These are phyloP conservation scores for Monosporascus ibericus DNA, from an alignment of 2,329 filamentous ascomycete species.

Conservation along the genomic window DNA sequence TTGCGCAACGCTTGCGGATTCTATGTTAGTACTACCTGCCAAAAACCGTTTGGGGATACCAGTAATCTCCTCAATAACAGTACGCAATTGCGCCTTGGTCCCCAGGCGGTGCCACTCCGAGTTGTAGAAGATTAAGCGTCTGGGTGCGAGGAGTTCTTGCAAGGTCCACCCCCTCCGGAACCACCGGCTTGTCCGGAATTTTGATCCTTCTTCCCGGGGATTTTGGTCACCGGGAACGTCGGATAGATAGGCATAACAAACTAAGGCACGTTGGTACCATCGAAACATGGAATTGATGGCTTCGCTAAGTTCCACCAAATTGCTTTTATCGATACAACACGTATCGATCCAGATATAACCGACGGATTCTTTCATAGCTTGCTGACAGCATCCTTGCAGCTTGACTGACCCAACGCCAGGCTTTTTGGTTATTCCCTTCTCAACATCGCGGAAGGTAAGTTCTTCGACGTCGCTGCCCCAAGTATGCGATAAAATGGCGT, in stretches of 20 bases:
- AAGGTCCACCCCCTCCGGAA: not conserved
- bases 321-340: not conserved
- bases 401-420: not conserved
- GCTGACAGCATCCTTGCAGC: not conserved
- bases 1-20: not conserved
- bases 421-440: too few relatives aligned
- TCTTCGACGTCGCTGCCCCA: not conserved
- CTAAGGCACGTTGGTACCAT: not conserved
- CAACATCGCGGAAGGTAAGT: too few relatives aligned
- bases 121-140: not conserved
- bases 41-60: not conserved
- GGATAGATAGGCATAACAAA: not conserved
- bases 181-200: not conserved
- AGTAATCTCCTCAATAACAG: not conserved
- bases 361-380: not conserved
- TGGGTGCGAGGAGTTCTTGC: not conserved
- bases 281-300: not conserved
- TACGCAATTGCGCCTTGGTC: not conserved
- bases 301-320: not conserved
- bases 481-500: conserved; percentile 1
- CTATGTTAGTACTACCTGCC: not conserved
- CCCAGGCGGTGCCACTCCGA: not conserved
- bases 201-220: not conserved
- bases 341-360: not conserved
- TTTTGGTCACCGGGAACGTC: not conserved